Evolutionary conservation across 345 rosid species (phyloP).

Genomic region (Citrus mangshanensis): DNA sequence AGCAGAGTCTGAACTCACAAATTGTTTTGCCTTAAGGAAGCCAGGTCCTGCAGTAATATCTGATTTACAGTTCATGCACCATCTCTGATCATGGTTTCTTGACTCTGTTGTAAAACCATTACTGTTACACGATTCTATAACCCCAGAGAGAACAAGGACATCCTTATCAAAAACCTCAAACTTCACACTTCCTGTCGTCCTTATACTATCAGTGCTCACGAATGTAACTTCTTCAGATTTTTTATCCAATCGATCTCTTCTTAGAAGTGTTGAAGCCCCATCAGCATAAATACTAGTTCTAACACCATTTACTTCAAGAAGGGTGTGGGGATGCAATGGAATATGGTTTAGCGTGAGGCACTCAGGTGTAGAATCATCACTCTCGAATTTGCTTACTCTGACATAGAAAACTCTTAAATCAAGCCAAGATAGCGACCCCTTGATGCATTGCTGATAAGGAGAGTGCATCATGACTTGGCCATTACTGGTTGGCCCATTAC

Average conservation of each 20-base stretch:
- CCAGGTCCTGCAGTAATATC: constrained; percentile 40
- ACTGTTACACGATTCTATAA: constrained; percentile 45
- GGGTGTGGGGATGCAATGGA: constrained; percentile 63
- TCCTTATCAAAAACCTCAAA: constrained; percentile 69
- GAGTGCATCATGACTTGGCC: constrained; percentile 33
- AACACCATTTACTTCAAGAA: constrained; percentile 74
- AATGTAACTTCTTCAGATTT: constrained; percentile 74
- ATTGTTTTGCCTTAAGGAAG: constrained; percentile 53
- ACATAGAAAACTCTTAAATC: constrained; percentile 90
- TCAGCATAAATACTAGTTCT: constrained; percentile 55
- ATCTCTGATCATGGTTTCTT: constrained; percentile 31
- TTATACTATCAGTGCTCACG: constrained; percentile 74
- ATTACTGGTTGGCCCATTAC: constrained; percentile 30
- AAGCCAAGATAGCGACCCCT: constrained; percentile 51
- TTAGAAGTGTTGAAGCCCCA: constrained; percentile 55
- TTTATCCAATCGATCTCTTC: constrained; percentile 80
- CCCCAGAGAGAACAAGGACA: constrained; percentile 62
- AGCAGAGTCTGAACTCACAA: constrained; percentile 38
- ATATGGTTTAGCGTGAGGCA: constrained; percentile 65
- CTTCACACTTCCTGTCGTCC: constrained; percentile 66
- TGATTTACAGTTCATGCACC: constrained; percentile 79
- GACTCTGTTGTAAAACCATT: constrained; percentile 47
- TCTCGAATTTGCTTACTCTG: constrained; percentile 56
- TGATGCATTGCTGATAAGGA: constrained; percentile 33
- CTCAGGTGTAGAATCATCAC: constrained; percentile 63